Evolutionary conservation across 257 asterid genomes (phyloP), one percentile per base, ranked within the genome.

Genomic region (Capsicum baccatum): DNA sequence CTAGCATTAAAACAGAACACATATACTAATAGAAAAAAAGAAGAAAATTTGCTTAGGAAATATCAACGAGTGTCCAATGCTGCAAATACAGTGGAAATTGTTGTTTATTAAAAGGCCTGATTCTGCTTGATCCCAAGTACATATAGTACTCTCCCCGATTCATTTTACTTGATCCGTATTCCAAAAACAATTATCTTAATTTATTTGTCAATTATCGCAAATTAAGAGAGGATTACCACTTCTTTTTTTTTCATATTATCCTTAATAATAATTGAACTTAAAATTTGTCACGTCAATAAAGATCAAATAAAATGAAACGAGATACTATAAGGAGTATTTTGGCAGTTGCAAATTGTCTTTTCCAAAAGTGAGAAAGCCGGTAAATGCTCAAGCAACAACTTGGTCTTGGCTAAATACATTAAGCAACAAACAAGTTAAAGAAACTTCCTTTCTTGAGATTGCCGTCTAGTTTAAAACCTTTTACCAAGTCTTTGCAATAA

Each of bases 281-380:
- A 2, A 39, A 39, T 39, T 39, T 39, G 4, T 39, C 5, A 39
- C 33, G 33, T 26, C 33, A 39, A 4, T 39, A 39, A 4, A 4
- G 4, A 3, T 2, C 3, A 4, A 39, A 5, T 39, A 39, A 39
- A 39, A 39, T 39, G 44, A 39, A 39, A 39, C 44, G 44, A 39
- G 44, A 3, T 3, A 39, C 0, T 39, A 39, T 39, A 3, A 39
- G 5, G 44, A 3, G 44, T 39, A 39, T 39, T 39, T 39, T 39
- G 81, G 81, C 50, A 26, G 42, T 4, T 26, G 50, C 19, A 26
- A 35, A 78, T 54, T 78, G 82, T 78, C 66, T 78, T 78, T 54
- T 54, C 64, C 66, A 8, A 54, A 54, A 21, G 81, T 76, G 81
- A 26, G 63, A 52, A 52, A 52, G 82, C 82, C 82, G 82, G 82